Base-by-base conservation (phyloP, 306 rosid genomes). In the Prosopis cineraria region DNA sequence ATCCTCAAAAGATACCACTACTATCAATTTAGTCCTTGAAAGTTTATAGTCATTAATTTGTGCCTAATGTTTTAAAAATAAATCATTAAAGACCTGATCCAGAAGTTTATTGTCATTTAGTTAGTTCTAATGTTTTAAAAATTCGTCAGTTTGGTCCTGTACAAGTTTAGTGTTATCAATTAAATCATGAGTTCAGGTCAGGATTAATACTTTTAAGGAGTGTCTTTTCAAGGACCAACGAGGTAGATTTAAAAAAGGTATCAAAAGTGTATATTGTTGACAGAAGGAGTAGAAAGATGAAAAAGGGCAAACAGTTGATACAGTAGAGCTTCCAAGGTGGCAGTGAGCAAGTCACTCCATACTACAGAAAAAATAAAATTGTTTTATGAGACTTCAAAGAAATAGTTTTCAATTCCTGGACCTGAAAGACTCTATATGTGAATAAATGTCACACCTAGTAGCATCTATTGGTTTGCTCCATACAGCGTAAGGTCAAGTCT, bases 341-440 rank as follows among this genome's bases (percentile, higher is more conserved):
- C n/a, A n/a, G n/a, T n/a, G 36, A 27, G 47, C 48, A 16, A 37
- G 29, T 50, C 30, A 72, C 6, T 24, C 41, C 13, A 36, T 22
- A 64, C 65, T 25, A 78, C 41, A 13, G 40, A 33, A 58, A n/a
- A n/a, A n/a, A 48, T 37, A 34, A 30, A 20, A 60, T 8, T 44
- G 50, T 48, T 67, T n/a, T 83, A 69, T 59, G 53, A 77, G 50
- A 67, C 60, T 47, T 20, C 59, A 67, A 37, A 45, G 50, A 25
- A 72, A 77, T 27, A 40, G 29, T 55, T 5, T 37, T 17, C 66
- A 22, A 62, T 48, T 64, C 37, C 30, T 63, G 48, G 78, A 62
- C 80, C n/a, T n/a, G n/a, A n/a, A n/a, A n/a, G n/a, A 69, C 20
- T 44, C 39, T 52, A 25, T 64, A 53, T 44, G 50, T 60, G 43